These are phyloP conservation scores for Acanthamoeba castellanii DNA, from an alignment of 208 protist genomes.

Conservation along the genomic window DNA sequence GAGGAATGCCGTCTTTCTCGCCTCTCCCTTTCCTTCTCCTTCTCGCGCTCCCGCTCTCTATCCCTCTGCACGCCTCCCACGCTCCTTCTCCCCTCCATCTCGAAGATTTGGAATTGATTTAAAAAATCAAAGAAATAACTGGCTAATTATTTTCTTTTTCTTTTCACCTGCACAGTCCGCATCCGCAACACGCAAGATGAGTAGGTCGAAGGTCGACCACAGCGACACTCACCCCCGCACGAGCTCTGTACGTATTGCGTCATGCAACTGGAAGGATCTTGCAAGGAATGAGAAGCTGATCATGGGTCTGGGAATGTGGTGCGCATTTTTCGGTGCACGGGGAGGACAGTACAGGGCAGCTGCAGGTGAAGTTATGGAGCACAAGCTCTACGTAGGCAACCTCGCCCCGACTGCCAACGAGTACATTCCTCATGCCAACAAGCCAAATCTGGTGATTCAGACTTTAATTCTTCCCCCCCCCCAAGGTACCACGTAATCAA, in stretches of 20 bases:
- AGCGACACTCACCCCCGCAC: slow-evolving; percentile 12
- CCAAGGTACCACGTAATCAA: slow-evolving; percentile 59
- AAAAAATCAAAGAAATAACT: background rate
- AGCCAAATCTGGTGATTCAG: background rate
- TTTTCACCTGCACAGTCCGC: background rate
- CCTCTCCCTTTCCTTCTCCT: background rate
- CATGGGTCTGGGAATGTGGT: background rate
- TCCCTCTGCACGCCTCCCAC: background rate
- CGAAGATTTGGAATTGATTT: background rate
- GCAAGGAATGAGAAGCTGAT: background rate
- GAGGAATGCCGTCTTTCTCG: slow-evolving; percentile 9
- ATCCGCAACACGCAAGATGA: background rate
- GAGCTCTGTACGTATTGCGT: background rate
- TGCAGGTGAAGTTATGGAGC: slow-evolving; percentile 5
- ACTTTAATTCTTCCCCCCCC: background rate
- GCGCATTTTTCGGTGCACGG: background rate
- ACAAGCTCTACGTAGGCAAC: slow-evolving; percentile 69
- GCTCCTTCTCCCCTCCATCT: background rate
- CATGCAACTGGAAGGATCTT: background rate
- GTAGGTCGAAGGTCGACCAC: slow-evolving; percentile 16
- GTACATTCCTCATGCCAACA: background rate
- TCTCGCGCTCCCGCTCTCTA: background rate
- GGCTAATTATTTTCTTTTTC: background rate
- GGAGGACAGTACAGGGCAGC: slow-evolving; percentile 21
- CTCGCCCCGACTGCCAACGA: slow-evolving; percentile 35